Conservation (phyloP, 352 stramenopile genomes). For the Blastocystis sp. region DNA sequence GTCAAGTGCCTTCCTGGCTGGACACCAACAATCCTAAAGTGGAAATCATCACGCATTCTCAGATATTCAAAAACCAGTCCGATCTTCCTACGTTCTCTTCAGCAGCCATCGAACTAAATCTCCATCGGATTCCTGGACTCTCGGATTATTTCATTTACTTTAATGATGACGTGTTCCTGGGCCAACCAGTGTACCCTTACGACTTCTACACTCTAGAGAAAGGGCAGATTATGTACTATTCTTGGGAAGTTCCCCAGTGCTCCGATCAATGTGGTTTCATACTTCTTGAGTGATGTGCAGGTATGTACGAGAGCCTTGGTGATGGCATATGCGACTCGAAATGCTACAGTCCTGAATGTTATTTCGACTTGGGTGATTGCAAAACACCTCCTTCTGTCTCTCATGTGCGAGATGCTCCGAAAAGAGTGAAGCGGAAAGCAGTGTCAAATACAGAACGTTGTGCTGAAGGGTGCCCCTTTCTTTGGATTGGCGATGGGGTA, state of each 20-base stretch:
- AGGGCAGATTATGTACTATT: conserved; percentile 82
- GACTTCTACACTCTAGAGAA: conserved; percentile 80
- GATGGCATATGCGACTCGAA: conserved; percentile 72
- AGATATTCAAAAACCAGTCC: conserved; percentile 81
- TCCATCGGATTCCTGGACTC: conserved; percentile 83
- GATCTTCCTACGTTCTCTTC: conserved; percentile 83
- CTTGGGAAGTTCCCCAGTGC: conserved; percentile 84
- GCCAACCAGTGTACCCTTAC: conserved; percentile 74
- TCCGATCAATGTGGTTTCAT: conserved; percentile 71
- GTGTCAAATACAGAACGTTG: conserved; percentile 64
- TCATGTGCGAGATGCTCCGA: neutral
- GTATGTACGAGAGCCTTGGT: conserved; percentile 66
- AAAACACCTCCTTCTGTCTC: conserved; percentile 69
- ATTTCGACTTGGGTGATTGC: conserved; percentile 86
- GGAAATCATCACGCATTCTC: conserved; percentile 76
- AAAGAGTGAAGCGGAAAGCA: neutral
- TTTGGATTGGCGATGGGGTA: conserved; percentile 74
- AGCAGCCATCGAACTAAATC: conserved; percentile 82
- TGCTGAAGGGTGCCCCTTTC: conserved; percentile 71
- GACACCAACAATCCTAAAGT: conserved; percentile 75
- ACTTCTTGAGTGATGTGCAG: neutral
- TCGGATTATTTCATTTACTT: conserved; percentile 87
- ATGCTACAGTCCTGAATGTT: conserved; percentile 79
- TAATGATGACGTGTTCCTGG: conserved; percentile 90
- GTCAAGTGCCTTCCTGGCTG: conserved; percentile 85